phyloP scores from a whole-genome alignment of 2,329 filamentous ascomycete species.

The Trichoderma sp. region DNA sequence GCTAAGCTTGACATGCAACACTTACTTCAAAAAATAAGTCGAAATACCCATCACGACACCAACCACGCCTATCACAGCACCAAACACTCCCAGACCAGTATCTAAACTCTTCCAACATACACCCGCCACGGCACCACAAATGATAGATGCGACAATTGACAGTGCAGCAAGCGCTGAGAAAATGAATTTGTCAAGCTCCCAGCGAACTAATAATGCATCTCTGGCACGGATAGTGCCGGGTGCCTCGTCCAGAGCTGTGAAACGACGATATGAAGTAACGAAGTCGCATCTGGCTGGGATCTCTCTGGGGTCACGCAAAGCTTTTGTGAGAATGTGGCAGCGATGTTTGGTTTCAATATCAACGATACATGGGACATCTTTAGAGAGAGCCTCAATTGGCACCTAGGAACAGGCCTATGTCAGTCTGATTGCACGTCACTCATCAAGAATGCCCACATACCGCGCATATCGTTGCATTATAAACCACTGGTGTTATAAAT shows the following conservation, averaged over 20 bases:
- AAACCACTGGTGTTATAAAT: too few relatives aligned
- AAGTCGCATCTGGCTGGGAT: not conserved
- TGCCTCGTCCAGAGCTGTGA: not conserved
- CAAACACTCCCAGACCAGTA: slow-evolving; percentile 9
- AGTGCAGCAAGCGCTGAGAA: not conserved
- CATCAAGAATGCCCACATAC: too few relatives aligned
- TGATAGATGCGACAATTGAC: not conserved
- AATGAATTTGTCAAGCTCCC: not conserved
- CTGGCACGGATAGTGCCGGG: not conserved
- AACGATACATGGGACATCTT: too few relatives aligned
- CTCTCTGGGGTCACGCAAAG: too few relatives aligned
- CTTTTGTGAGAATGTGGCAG: too few relatives aligned
- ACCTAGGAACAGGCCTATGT: too few relatives aligned
- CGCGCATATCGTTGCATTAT: too few relatives aligned
- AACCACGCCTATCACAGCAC: slow-evolving; percentile 2
- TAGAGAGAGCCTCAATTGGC: too few relatives aligned
- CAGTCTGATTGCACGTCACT: too few relatives aligned
- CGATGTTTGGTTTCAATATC: too few relatives aligned
- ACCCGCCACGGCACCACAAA: not conserved
- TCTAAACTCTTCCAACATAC: not conserved
- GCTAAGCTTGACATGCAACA: not conserved
- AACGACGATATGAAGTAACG: not conserved
- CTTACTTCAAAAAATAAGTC: not conserved
- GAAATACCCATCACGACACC: not conserved
- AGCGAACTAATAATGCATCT: not conserved